Percentiles rank a stretch among this genome's conserved stretches.
Conservation (phyloP, 768 basidiomycete genomes). For the Pisolithus microcarpus region DNA sequence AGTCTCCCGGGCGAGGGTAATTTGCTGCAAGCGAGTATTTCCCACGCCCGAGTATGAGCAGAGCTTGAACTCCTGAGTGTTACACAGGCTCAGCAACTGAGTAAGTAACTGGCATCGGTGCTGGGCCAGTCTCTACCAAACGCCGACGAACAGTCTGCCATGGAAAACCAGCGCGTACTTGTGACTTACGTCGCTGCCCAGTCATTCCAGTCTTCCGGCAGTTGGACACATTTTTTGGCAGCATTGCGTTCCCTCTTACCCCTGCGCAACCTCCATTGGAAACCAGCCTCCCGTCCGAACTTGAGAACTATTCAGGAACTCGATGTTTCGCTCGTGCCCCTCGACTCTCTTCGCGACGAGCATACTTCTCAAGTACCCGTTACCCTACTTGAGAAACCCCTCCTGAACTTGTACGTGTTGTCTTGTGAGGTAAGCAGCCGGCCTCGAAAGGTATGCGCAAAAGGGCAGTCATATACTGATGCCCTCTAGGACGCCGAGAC, state of each 20-base stretch:
- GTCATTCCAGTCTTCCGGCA: constrained; percentile 58
- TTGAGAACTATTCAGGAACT: constrained; percentile 87
- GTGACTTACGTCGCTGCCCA: constrained; percentile 63
- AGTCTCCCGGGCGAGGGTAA: too few relatives aligned
- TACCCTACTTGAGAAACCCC: constrained; percentile 76
- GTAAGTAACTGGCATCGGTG: too few relatives aligned
- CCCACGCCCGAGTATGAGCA: too few relatives aligned
- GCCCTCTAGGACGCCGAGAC: constrained; percentile 51
- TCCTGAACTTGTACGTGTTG: constrained; percentile 81
- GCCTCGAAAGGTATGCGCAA: constrained; percentile 2
- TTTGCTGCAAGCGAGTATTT: too few relatives aligned
- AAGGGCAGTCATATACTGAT: constrained; percentile 2
- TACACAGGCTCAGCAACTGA: too few relatives aligned
- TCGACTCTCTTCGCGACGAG: constrained; percentile 67
- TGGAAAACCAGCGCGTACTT: constrained; percentile 47
- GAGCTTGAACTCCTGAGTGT: too few relatives aligned
- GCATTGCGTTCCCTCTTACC: constrained; percentile 71
- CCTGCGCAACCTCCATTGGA: constrained; percentile 91
- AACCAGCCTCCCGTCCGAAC: constrained; percentile 58
- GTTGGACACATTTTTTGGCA: constrained; percentile 62
- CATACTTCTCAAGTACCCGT: constrained; percentile 67
- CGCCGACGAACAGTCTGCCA: too few relatives aligned
- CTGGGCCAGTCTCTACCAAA: too few relatives aligned
- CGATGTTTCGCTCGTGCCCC: constrained; percentile 62
- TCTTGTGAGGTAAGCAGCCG: constrained; percentile 71